phyloP scores from a whole-genome alignment of 768 basidiomycete genomes.

The Brasilioporus rufonigricans region DNA sequence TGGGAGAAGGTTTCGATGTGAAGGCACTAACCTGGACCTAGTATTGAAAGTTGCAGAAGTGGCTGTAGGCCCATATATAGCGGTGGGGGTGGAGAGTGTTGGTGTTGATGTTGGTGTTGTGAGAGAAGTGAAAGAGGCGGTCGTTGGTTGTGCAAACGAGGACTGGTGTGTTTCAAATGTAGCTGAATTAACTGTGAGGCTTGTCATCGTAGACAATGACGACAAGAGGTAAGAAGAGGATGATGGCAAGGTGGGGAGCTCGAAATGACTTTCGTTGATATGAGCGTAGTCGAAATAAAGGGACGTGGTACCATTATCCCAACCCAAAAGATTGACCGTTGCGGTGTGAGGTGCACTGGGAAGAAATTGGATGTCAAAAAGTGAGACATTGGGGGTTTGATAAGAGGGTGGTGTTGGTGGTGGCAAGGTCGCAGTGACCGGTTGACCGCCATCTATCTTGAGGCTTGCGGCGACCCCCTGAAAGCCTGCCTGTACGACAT shows the following conservation, averaged over 20 bases:
- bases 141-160: neutral
- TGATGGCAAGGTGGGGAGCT: neutral
- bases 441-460: constrained; percentile 7
- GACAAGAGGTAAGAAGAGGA: neutral
- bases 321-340: constrained; percentile 8
- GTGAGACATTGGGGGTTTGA: constrained; percentile 13
- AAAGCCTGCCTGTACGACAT: constrained; percentile 13
- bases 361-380: constrained; percentile 15
- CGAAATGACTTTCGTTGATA: constrained; percentile 3
- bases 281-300: too few relatives aligned
- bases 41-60: neutral
- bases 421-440: neutral
- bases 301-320: constrained; percentile 1
- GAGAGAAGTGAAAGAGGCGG: neutral
- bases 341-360: constrained; percentile 9
- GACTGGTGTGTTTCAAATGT: neutral
- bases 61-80: neutral
- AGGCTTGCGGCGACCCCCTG: constrained; percentile 11
- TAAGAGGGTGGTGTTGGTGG: constrained; percentile 8
- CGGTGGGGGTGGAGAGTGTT: neutral
- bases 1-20: too few relatives aligned
- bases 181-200: neutral
- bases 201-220: neutral
- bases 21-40: constrained; percentile 2
- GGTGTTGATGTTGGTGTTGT: neutral